These are phyloP conservation scores for Piloderma croceum DNA, from an alignment of 768 basidiomycete species.

Conservation along the genomic window DNA sequence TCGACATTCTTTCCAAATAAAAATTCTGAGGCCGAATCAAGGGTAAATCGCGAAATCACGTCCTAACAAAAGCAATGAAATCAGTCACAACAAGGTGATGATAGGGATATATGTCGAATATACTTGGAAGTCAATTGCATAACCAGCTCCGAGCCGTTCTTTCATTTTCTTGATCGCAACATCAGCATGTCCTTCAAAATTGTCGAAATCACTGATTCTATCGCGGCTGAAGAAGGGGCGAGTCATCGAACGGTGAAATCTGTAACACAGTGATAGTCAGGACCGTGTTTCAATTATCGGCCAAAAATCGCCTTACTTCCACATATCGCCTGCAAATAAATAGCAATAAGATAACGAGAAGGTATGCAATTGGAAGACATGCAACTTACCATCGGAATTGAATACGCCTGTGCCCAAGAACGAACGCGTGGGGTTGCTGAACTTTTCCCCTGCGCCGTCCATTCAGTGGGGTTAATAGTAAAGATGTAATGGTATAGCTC, in stretches of 20 bases:
- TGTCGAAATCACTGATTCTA: constrained; percentile 52
- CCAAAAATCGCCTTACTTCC: constrained; percentile 32
- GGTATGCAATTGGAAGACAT: too few relatives aligned
- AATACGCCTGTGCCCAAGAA: constrained; percentile 64
- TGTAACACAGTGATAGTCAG: constrained; percentile 9
- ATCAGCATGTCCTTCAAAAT: constrained; percentile 53
- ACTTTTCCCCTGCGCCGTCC: constrained; percentile 32
- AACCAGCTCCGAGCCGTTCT: constrained; percentile 41
- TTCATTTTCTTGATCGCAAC: constrained; percentile 39
- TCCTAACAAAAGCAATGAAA: constrained; percentile 32
- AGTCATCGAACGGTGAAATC: constrained; percentile 60
- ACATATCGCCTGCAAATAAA: constrained; percentile 36
- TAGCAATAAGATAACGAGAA: too few relatives aligned
- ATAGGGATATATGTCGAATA: constrained; percentile 6
- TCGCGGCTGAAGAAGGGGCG: constrained; percentile 62
- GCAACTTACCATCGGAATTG: constrained; percentile 58
- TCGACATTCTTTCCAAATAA: constrained; percentile 57
- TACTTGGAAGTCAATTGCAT: constrained; percentile 57
- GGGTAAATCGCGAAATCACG: constrained; percentile 55
- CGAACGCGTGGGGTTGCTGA: constrained; percentile 37
- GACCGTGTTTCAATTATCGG: background rate
- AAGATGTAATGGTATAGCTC: background rate
- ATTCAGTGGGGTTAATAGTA: background rate
- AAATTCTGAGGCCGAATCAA: constrained; percentile 64
- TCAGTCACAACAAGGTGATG: constrained; percentile 9